Percentiles rank a stretch among this genome's conserved stretches.
These are phyloP conservation scores for Rubroboletus pulcherrimus DNA, from an alignment of 768 basidiomycete genomes.

Conservation along the genomic window DNA sequence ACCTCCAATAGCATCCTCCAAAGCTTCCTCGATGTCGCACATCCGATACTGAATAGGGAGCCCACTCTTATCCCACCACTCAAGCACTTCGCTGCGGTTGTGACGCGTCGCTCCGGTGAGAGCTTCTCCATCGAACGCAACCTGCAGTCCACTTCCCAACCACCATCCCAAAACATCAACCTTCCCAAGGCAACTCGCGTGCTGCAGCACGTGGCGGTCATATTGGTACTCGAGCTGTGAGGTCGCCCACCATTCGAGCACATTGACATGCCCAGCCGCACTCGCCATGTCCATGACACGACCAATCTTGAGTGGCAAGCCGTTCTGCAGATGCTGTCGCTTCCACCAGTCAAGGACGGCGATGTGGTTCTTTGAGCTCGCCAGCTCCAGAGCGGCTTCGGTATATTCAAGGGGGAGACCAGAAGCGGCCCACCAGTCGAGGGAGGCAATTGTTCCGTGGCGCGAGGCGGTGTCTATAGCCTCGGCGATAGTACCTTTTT, in stretches of 20 bases:
- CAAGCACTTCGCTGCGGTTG: slow-evolving; percentile 75
- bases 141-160: slow-evolving; percentile 69
- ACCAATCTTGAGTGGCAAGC: slow-evolving; percentile 72
- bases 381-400: slow-evolving; percentile 74
- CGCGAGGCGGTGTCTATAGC: slow-evolving; percentile 79
- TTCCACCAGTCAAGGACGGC: slow-evolving; percentile 84
- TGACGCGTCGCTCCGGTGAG: slow-evolving; percentile 77
- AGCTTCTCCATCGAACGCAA: slow-evolving; percentile 78
- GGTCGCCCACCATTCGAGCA: slow-evolving; percentile 82
- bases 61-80: slow-evolving; percentile 85
- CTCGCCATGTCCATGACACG: slow-evolving; percentile 85
- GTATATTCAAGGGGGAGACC: slow-evolving; percentile 69
- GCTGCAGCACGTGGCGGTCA: slow-evolving; percentile 70
- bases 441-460: slow-evolving; percentile 66
- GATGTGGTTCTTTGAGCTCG: slow-evolving; percentile 75
- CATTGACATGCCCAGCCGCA: slow-evolving; percentile 69
- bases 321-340: slow-evolving; percentile 43
- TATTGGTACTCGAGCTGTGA: slow-evolving; percentile 77
- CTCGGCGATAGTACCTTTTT: slow-evolving; percentile 53
- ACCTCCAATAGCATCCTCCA: slow-evolving; percentile 84
- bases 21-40: slow-evolving; percentile 89
- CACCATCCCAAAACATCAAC: slow-evolving; percentile 83
- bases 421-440: slow-evolving; percentile 80
- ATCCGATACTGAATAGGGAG: slow-evolving; percentile 81
- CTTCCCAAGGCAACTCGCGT: slow-evolving; percentile 77